A percentile compares a stretch with the other conserved stretches of the same genome.
phyloP scores from a whole-genome alignment of 352 stramenopile genomes.

The Globisporangium polare region DNA sequence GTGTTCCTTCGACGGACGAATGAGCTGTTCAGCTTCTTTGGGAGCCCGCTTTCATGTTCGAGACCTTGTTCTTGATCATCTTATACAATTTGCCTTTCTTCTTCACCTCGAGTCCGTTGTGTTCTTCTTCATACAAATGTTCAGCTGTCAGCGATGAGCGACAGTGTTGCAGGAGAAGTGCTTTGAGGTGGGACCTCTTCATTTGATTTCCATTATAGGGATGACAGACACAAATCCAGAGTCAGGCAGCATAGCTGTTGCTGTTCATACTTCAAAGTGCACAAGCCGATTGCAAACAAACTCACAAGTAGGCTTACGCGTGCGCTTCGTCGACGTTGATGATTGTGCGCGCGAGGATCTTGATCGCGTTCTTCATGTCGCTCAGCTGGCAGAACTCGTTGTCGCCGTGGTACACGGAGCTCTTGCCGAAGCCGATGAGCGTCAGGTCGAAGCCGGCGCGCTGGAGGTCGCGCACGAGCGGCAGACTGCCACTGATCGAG shows the following conservation, averaged over 20 bases:
- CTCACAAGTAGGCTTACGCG: conserved; percentile 11
- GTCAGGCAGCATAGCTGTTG: background rate
- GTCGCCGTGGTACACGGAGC: conserved; percentile 88
- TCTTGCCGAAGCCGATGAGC: conserved; percentile 77
- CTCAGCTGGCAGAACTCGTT: conserved; percentile 90
- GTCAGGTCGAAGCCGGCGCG: conserved; percentile 71
- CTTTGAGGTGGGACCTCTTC: background rate
- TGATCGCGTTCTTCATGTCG: conserved; percentile 84
- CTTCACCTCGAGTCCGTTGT: background rate
- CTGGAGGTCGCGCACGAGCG: conserved; percentile 75
- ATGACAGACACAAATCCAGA: background rate
- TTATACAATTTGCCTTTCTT: conserved; percentile 1
- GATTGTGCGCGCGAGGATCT: conserved; percentile 85
- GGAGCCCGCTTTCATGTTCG: background rate
- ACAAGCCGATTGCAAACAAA: background rate
- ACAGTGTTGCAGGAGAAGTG: background rate
- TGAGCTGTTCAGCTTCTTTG: conserved; percentile 13
- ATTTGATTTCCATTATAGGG: background rate
- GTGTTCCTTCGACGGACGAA: conserved; percentile 27
- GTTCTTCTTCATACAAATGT: background rate
- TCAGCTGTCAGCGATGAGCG: background rate
- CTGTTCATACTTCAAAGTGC: background rate
- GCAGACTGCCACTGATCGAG: conserved; percentile 86
- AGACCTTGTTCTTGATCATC: background rate
- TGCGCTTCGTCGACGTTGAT: conserved; percentile 52